Evolutionary conservation across 1,284 basidiomycete species (phyloP).

Genomic region (Sporisorium graminicola): DNA sequence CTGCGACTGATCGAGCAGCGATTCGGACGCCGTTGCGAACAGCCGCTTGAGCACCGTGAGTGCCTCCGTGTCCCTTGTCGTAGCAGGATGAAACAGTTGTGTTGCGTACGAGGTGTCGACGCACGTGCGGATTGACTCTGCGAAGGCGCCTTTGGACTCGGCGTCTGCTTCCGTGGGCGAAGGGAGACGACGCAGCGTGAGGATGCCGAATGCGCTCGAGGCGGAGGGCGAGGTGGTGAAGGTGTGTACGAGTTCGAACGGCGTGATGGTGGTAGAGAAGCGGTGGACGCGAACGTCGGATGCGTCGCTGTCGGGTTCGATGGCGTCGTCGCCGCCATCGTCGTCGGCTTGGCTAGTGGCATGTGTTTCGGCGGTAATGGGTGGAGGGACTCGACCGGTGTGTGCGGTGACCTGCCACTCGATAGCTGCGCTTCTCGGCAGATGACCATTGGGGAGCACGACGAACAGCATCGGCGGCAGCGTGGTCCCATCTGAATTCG

Average conservation of each 20-base stretch:
- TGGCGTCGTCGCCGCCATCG: constrained; percentile 47
- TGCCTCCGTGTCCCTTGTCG: neutral
- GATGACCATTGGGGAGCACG: constrained; percentile 24
- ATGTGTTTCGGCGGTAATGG: neutral
- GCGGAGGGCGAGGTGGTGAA: constrained; percentile 15
- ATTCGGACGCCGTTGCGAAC: neutral
- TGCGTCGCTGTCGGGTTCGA: constrained; percentile 33
- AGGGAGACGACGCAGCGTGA: constrained; percentile 15
- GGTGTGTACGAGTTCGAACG: constrained; percentile 15
- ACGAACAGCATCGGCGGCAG: constrained; percentile 56
- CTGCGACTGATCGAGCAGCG: constrained; percentile 6
- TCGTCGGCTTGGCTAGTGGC: neutral
- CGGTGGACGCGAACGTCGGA: constrained; percentile 10
- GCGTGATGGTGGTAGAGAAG: neutral
- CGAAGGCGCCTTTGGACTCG: neutral
- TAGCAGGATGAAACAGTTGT: constrained; percentile 21
- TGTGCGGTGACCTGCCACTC: constrained; percentile 68
- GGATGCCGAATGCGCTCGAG: constrained; percentile 29
- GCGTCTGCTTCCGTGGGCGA: neutral
- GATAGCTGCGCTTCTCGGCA: constrained; percentile 56
- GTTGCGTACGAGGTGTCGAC: constrained; percentile 11
- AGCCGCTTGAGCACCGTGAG: neutral
- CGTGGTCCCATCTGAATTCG: neutral
- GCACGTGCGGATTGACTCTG: neutral
- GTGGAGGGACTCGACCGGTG: constrained; percentile 46